Percentiles rank a stretch among this genome's conserved stretches.
Conservation (phyloP, 129 eudicot species). For the Tagetes erecta region DNA sequence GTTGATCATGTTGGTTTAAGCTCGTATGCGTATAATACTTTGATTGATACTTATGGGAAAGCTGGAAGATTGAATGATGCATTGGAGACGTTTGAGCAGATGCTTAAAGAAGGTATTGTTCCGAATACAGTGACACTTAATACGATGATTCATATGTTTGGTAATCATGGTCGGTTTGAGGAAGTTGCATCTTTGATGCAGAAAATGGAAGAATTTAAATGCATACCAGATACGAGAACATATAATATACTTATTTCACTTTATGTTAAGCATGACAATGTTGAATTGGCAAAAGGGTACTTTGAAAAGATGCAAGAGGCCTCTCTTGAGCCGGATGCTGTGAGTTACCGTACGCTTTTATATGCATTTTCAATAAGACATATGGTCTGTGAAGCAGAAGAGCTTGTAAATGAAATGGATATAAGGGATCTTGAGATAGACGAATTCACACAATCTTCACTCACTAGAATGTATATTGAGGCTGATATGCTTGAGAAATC, state of each 20-base stretch:
- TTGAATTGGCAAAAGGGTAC: slow-evolving; percentile 54
- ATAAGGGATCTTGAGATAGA: slow-evolving; percentile 63
- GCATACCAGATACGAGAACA: slow-evolving; percentile 84
- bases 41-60: slow-evolving; percentile 90
- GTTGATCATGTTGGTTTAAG: slow-evolving; percentile 50
- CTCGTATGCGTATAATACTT: slow-evolving; percentile 66
- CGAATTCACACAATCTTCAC: slow-evolving; percentile 79
- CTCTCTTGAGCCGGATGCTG: slow-evolving; percentile 68
- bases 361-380: slow-evolving; percentile 78
- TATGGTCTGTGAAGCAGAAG: slow-evolving; percentile 86
- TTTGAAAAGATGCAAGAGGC: slow-evolving; percentile 67
- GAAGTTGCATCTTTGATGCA: slow-evolving; percentile 59
- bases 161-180: slow-evolving; percentile 66
- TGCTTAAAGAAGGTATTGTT: slow-evolving; percentile 62
- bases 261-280: slow-evolving; percentile 69
- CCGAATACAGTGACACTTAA: slow-evolving; percentile 84
- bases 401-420: slow-evolving; percentile 71
- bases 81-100: slow-evolving; percentile 52
- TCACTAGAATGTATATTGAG: slow-evolving; percentile 90
- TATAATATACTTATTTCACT: slow-evolving; percentile 79
- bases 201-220: slow-evolving; percentile 64
- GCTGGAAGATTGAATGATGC: slow-evolving; percentile 73
- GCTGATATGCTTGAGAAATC: slow-evolving; percentile 62
- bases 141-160: slow-evolving; percentile 86
- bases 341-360: slow-evolving; percentile 84